phyloP scores from a whole-genome alignment of 1,139 yeast genomes.

The Entelexis sorbosivorans region DNA sequence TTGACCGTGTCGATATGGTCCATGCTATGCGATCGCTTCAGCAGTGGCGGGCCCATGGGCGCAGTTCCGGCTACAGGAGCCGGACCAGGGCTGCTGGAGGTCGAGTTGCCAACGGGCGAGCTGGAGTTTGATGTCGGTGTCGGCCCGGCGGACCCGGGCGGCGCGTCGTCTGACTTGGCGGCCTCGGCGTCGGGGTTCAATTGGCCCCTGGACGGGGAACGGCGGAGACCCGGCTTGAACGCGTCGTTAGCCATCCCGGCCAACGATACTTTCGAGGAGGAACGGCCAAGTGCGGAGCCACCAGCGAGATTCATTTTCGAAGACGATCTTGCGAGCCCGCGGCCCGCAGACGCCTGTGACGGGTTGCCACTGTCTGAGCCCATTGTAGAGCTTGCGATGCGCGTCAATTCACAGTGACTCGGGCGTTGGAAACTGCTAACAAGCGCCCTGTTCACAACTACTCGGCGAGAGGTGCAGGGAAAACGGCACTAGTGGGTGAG shows the following conservation, averaged over 20 bases:
- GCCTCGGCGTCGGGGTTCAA: neutral
- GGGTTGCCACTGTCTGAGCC: constrained; percentile 6
- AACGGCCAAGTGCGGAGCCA: neutral
- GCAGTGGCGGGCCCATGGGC: constrained; percentile 6
- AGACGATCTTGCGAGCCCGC: constrained; percentile 5
- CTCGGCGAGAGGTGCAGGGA: constrained; percentile 1
- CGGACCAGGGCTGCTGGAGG: neutral
- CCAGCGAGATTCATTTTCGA: constrained; percentile 5
- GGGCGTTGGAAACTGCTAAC: neutral
- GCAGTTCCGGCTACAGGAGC: neutral
- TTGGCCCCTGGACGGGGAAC: constrained; percentile 10
- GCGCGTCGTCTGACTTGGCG: neutral
- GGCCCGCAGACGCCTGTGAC: constrained; percentile 2
- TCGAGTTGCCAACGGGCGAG: neutral
- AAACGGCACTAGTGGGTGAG: neutral
- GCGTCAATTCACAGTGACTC: constrained; percentile 1
- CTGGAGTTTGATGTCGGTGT: neutral
- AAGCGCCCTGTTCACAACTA: neutral
- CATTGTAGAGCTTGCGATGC: constrained; percentile 1
- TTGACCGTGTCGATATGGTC: constrained; percentile 12
- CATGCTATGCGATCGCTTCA: constrained; percentile 18
- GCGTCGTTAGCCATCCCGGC: neutral
- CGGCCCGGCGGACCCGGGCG: neutral
- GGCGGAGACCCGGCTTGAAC: constrained; percentile 1
- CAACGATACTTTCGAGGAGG: neutral